phyloP scores from a whole-genome alignment of 257 asterid species.

The Petunia secreta region DNA sequence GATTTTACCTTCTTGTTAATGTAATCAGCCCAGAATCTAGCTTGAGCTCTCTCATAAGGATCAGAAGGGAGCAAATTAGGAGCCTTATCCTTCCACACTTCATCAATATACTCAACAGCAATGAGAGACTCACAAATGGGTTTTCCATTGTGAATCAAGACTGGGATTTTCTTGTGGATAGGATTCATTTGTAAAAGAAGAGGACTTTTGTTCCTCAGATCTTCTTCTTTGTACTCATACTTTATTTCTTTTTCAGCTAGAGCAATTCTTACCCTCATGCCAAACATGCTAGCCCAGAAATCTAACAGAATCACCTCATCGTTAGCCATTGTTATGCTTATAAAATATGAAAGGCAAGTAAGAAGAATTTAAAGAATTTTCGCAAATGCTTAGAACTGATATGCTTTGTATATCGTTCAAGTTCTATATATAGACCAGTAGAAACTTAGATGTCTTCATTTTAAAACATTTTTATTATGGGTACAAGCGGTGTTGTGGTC shows the following conservation, averaged over 20 bases:
- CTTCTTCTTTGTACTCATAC: slow-evolving; percentile 34
- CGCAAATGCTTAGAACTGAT: too few relatives aligned
- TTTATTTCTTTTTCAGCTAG: slow-evolving; percentile 32
- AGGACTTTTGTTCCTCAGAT: slow-evolving; percentile 28
- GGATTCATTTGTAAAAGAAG: slow-evolving; percentile 37
- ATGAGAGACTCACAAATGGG: slow-evolving; percentile 34
- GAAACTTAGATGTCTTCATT: too few relatives aligned
- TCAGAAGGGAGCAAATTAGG: slow-evolving; percentile 33
- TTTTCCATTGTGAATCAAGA: slow-evolving; percentile 41
- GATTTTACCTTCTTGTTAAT: slow-evolving; percentile 34
- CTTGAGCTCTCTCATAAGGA: slow-evolving; percentile 30
- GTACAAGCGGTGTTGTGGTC: too few relatives aligned
- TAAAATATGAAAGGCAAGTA: too few relatives aligned
- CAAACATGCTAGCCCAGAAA: slow-evolving; percentile 34
- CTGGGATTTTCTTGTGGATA: slow-evolving; percentile 36
- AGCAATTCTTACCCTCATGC: slow-evolving; percentile 34
- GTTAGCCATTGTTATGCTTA: slow-evolving; percentile 23
- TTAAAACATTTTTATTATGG: too few relatives aligned
- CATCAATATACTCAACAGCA: slow-evolving; percentile 35
- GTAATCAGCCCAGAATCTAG: slow-evolving; percentile 25
- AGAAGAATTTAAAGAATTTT: too few relatives aligned
- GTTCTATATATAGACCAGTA: too few relatives aligned
- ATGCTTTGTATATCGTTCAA: too few relatives aligned
- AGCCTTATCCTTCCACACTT: slow-evolving; percentile 29
- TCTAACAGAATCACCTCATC: slow-evolving; percentile 24